phyloP scores from a whole-genome alignment of 2,329 filamentous ascomycete genomes.

The Neofusicoccum ribis region DNA sequence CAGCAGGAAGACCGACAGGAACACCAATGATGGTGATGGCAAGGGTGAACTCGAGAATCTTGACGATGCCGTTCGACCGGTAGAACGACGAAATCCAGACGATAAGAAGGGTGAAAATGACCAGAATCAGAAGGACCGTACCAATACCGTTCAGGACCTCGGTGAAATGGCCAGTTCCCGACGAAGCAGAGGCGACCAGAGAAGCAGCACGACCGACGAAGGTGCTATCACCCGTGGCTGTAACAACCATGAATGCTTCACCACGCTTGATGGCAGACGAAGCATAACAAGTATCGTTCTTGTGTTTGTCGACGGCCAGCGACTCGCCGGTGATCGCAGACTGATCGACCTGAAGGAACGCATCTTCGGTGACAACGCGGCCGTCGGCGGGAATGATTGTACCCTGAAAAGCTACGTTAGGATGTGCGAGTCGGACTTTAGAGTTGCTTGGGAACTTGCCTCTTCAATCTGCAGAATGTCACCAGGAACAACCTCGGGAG shows the following conservation, averaged over 20 bases:
- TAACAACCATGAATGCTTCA: conserved; percentile 79
- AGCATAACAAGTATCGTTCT: conserved; percentile 76
- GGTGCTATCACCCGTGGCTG: conserved; percentile 83
- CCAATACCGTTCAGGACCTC: conserved; percentile 87
- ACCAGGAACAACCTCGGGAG: conserved; percentile 81
- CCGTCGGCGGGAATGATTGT: conserved; percentile 90
- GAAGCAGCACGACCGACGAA: conserved; percentile 88
- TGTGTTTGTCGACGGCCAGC: conserved; percentile 85
- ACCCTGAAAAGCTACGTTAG: conserved; percentile 45
- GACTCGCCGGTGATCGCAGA: conserved; percentile 91
- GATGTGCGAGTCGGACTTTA: neutral
- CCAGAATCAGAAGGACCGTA: conserved; percentile 74
- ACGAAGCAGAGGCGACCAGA: conserved; percentile 74
- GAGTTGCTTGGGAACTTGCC: conserved; percentile 32
- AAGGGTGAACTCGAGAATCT: conserved; percentile 80
- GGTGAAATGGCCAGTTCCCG: conserved; percentile 82
- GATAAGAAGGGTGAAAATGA: conserved; percentile 75
- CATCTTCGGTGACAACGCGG: conserved; percentile 77
- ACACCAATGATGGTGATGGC: conserved; percentile 91
- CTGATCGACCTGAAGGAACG: conserved; percentile 88
- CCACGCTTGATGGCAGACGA: conserved; percentile 91
- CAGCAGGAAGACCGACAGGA: conserved; percentile 86
- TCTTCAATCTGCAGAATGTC: conserved; percentile 90
- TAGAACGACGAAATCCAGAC: conserved; percentile 90
- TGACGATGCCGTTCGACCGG: conserved; percentile 76